A percentile compares a stretch with the other conserved stretches of the same genome.
Conservation (phyloP, 495 filamentous ascomycete species). For the Neurospora sp. region DNA sequence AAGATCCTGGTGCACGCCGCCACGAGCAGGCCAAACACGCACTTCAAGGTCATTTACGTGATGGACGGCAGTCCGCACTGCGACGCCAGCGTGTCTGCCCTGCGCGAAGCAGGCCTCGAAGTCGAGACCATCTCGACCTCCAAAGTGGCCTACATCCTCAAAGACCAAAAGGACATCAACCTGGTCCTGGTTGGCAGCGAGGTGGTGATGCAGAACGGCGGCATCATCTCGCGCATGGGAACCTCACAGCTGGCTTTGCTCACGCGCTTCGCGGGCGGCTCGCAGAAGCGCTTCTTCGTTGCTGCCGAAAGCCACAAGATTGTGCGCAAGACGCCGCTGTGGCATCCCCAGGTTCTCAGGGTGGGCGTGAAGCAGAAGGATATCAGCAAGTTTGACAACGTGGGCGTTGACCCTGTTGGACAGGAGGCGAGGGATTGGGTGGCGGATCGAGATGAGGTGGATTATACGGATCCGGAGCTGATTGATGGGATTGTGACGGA, state of each 20-base stretch:
- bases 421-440: conserved; percentile 19
- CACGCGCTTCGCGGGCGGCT: conserved; percentile 54
- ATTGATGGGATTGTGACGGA: conserved; percentile 27
- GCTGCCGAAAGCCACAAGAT: conserved; percentile 88
- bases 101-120: conserved; percentile 63
- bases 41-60: conserved; percentile 83
- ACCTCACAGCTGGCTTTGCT: conserved; percentile 84
- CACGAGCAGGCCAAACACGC: conserved; percentile 39
- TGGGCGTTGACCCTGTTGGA: conserved; percentile 31
- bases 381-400: conserved; percentile 51
- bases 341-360: conserved; percentile 15
- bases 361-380: conserved; percentile 56
- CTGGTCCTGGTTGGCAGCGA: conserved; percentile 89
- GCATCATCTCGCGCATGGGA: conserved; percentile 80
- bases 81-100: conserved; percentile 50
- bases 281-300: conserved; percentile 69
- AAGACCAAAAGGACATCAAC: conserved; percentile 52
- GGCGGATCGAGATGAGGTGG: conserved; percentile 44
- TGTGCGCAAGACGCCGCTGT: conserved; percentile 19
- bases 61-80: conserved; percentile 44
- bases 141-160: conserved; percentile 76
- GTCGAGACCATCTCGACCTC: conserved; percentile 70
- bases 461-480: conserved; percentile 58
- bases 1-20: conserved; percentile 65
- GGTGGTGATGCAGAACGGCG: conserved; percentile 87